phyloP scores from a whole-genome alignment of 345 rosid species.

The Sapria himalayana region DNA sequence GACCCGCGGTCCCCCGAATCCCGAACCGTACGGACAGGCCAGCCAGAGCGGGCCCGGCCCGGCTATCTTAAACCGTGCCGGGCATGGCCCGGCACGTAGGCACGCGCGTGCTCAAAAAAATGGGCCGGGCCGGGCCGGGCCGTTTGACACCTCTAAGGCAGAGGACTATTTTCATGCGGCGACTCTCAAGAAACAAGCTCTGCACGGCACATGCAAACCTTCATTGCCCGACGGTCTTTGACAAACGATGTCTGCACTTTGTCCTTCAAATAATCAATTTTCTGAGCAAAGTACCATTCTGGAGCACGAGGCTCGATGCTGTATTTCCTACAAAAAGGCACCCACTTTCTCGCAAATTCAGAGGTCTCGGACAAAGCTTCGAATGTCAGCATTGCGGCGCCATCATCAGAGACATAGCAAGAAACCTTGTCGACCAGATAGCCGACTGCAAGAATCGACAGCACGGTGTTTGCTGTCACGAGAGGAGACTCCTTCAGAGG shows the following conservation, averaged over 20 bases:
- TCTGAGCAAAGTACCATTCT: constrained; percentile 73
- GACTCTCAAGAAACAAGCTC: constrained; percentile 2
- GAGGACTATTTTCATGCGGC: too few relatives aligned
- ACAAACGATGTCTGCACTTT: constrained; percentile 87
- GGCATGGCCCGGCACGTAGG: too few relatives aligned
- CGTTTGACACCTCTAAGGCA: too few relatives aligned
- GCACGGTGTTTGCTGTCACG: constrained; percentile 83
- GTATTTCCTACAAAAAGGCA: constrained; percentile 73
- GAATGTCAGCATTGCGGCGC: constrained; percentile 87
- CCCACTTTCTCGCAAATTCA: constrained; percentile 92
- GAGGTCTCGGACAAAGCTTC: constrained; percentile 82
- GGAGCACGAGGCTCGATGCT: constrained; percentile 93
- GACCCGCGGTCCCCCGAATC: too few relatives aligned
- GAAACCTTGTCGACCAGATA: constrained; percentile 91
- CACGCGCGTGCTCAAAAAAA: too few relatives aligned
- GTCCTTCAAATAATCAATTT: constrained; percentile 81
- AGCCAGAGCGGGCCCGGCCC: too few relatives aligned
- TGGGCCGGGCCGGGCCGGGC: too few relatives aligned
- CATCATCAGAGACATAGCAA: constrained; percentile 88
- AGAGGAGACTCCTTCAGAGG: constrained; percentile 94
- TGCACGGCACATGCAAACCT: constrained; percentile 18
- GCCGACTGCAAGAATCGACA: constrained; percentile 81
- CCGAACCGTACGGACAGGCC: too few relatives aligned
- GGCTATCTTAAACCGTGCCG: too few relatives aligned
- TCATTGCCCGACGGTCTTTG: constrained; percentile 94